Conservation (phyloP, 352 stramenopile species). For the Phytophthora niederhauseri region DNA sequence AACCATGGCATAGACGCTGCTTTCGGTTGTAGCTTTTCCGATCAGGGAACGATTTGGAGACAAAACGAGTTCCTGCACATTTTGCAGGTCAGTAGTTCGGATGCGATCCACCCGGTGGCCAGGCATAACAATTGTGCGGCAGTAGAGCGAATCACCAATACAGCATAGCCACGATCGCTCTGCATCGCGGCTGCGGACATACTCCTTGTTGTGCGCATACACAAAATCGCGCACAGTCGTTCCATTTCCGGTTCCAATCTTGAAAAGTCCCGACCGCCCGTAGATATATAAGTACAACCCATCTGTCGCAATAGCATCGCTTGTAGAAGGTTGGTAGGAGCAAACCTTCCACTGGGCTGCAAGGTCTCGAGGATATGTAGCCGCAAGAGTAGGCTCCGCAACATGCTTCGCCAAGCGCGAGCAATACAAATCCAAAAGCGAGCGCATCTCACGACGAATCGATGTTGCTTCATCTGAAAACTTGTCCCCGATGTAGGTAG, state of each 20-base stretch:
- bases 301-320: slow-evolving; percentile 76
- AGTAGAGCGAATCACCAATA: slow-evolving; percentile 69
- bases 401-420: slow-evolving; percentile 37
- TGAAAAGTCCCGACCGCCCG: slow-evolving; percentile 62
- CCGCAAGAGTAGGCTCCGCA: slow-evolving; percentile 33
- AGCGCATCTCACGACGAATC: slow-evolving; percentile 27
- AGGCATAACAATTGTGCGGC: slow-evolving; percentile 76
- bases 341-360: slow-evolving; percentile 73
- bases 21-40: slow-evolving; percentile 48
- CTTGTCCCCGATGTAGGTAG: slow-evolving; percentile 15
- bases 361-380: slow-evolving; percentile 62
- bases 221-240: slow-evolving; percentile 72
- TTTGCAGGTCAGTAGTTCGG: slow-evolving; percentile 37
- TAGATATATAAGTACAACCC: slow-evolving; percentile 76
- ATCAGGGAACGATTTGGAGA: slow-evolving; percentile 41
- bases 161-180: slow-evolving; percentile 82
- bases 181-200: slow-evolving; percentile 59
- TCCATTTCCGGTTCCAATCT: slow-evolving; percentile 73
- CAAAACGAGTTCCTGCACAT: slow-evolving; percentile 66
- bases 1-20: slow-evolving; percentile 77
- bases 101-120: slow-evolving; percentile 72
- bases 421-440: slow-evolving; percentile 39
- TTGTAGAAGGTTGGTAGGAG: slow-evolving; percentile 63
- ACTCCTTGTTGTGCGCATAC: slow-evolving; percentile 67
- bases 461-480: slow-evolving; percentile 4